phyloP scores from a whole-genome alignment of 257 asterid genomes.

The Solanum clarkiae region DNA sequence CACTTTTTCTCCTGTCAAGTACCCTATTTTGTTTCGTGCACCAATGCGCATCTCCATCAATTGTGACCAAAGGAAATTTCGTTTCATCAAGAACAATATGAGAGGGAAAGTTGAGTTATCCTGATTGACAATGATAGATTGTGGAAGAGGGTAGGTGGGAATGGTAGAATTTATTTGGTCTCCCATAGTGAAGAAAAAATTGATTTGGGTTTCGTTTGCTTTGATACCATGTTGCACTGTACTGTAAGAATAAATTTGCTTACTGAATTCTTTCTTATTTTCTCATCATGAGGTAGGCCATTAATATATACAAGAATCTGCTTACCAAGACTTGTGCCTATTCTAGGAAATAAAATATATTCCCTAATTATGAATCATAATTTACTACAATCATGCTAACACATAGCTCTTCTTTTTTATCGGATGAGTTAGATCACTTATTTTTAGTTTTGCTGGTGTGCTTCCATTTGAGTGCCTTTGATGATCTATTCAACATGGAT shows the following conservation, averaged over 20 bases:
- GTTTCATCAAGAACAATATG: not conserved
- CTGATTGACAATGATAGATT: not conserved
- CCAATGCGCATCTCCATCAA: slow-evolving; percentile 2
- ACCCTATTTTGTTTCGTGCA: not conserved
- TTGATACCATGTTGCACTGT: not conserved
- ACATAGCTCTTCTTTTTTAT: not conserved
- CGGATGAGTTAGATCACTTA: not conserved
- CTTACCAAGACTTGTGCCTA: too few relatives aligned
- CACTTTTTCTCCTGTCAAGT: not conserved
- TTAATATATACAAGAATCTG: too few relatives aligned
- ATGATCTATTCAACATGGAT: not conserved
- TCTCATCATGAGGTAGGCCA: too few relatives aligned
- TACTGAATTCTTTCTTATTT: too few relatives aligned
- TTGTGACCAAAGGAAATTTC: not conserved
- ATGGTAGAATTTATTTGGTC: not conserved
- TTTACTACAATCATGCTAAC: too few relatives aligned
- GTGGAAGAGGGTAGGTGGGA: too few relatives aligned
- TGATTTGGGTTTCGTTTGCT: not conserved
- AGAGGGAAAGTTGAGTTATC: not conserved
- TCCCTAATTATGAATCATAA: too few relatives aligned
- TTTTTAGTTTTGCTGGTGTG: not conserved
- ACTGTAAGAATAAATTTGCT: too few relatives aligned
- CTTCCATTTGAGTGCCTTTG: not conserved
- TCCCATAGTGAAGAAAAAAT: not conserved
- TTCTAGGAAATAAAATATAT: too few relatives aligned